Conservation (phyloP, 2,329 filamentous ascomycete genomes). For the Phaeosphaeria sp. region DNA sequence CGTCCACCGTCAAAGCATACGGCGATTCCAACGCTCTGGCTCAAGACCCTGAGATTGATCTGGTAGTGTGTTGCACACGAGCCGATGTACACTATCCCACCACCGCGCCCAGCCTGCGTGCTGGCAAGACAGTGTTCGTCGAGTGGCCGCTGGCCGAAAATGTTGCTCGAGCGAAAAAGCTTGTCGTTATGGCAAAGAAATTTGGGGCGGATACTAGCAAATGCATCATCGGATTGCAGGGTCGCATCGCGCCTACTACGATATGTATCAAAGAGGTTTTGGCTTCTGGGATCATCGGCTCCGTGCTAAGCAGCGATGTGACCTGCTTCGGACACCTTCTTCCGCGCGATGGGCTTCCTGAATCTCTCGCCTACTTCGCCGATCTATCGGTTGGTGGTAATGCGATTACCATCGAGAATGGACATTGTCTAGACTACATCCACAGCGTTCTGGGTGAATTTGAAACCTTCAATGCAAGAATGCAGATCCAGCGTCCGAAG, state of each 20-base stretch:
- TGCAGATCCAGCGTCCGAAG: slow-evolving; percentile 26
- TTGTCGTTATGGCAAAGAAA: slow-evolving; percentile 35
- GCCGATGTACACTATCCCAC: slow-evolving; percentile 61
- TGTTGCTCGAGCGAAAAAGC: slow-evolving; percentile 45
- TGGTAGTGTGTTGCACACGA: slow-evolving; percentile 60
- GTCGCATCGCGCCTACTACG: slow-evolving; percentile 45
- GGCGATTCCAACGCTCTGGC: slow-evolving; percentile 52
- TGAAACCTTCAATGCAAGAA: slow-evolving; percentile 13
- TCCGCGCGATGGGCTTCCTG: slow-evolving; percentile 16
- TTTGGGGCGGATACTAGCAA: not conserved
- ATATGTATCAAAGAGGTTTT: slow-evolving; percentile 51
- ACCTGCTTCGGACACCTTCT: slow-evolving; percentile 13
- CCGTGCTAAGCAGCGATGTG: slow-evolving; percentile 42
- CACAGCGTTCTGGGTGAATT: slow-evolving; percentile 26
- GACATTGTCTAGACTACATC: slow-evolving; percentile 26
- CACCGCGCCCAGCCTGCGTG: slow-evolving; percentile 55
- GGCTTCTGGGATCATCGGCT: slow-evolving; percentile 48
- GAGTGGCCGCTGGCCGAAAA: slow-evolving; percentile 58
- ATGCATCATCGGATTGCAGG: slow-evolving; percentile 55
- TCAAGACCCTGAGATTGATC: slow-evolving; percentile 35
- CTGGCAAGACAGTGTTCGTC: slow-evolving; percentile 61
- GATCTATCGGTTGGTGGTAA: slow-evolving; percentile 23
- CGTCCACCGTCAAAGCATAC: slow-evolving; percentile 52
- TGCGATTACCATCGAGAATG: slow-evolving; percentile 24
- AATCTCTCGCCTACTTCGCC: slow-evolving; percentile 21